Evolutionary conservation across 2,329 filamentous ascomycete genomes (phyloP), one percentile per base, ranked within the genome.

Genomic region (Albifimbria verrucaria): DNA sequence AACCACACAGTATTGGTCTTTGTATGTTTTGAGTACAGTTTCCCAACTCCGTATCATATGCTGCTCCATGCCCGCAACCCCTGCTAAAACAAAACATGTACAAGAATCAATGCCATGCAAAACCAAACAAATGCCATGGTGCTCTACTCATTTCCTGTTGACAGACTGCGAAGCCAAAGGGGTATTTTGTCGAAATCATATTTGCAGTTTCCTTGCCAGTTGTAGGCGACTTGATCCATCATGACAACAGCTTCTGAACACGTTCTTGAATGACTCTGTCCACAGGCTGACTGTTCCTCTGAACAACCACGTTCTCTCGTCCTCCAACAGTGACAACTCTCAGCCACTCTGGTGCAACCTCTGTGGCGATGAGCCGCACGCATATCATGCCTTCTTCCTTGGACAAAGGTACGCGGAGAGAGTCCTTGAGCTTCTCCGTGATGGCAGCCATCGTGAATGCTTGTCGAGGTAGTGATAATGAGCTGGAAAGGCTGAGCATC

Each of bases 401-500:
- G 26, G 80, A 79, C 49, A 83, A 71, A 3, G 80, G 79, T 58
- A 76, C 73, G 4, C 79, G 74, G 53, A 89, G 72, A 23, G 88
- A 91, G 67, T 90, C 87, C 62, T 79, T 81, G 48, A 92, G 75
- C 65, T 85, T 87, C 58, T 83, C 79, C 18, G 87, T 71, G 51
- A 91, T 72, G 12, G 77, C 77, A 24, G 79, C 72, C 76, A 91
- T 81, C 22, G 81, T 81, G 62, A 89, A 91, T 1, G 86, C 82
- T 56, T 88, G 74, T 10, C 84, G 75, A 4, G 76, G 79, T 62
- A 82, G 77, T 25, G 71, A 73, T 44, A 67, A 61, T 7, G 73
- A 70, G 36, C 70, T 78, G n/a, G 75, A 76, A 43, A 81, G 76
- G 64, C 79, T 80, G 56, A 91, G 76, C 75, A 89, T 82, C n/a